Evolutionary conservation across 2,329 filamentous ascomycete genomes (phyloP), one percentile per base, ranked within the genome.

Genomic region (Alternaria alternata): DNA sequence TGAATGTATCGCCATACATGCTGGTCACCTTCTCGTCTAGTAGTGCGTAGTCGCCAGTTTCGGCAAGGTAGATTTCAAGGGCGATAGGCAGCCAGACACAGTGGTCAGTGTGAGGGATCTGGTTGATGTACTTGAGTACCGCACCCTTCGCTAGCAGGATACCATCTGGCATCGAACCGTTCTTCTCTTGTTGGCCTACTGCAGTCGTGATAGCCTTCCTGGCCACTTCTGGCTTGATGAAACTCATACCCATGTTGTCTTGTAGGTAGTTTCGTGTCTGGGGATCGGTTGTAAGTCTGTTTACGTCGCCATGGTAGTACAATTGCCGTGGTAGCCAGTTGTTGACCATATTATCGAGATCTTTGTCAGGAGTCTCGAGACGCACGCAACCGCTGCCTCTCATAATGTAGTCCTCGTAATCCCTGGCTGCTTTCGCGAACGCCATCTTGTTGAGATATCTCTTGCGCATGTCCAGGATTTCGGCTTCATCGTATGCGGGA

Each of bases 191-290:
- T 64, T 87, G 85, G 0, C 81, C 78, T 3, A 87, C 77, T 0
- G 85, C 81, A 2, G 73, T 84, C 41, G 85, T 48, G 57, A 87
- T 81, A 6, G 85, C 81, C 30, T 77, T 74, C 4, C 84, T 82
- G 20, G 84, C 78, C 1, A 85, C 81, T 4, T 78, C 71, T 0
- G 85, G 84, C 59, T 82, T 81, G 75, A 87, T 84, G 72, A 82
- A 87, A 49, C 81, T 82, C 85, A 87, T 87, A 57, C 85, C 85
- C 85, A 87, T 87, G 71, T 86, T 86, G 72, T 87, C 85, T 68
- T 87, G 85, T 3, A 87, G 73, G 65, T 86, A 87, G 67, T 87
- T 87, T 43, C 85, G 82, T 7, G 85, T 87, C 69, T 87, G 85
- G 20, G 85, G 85, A 68, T 87, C 85, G 0, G 85, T 87, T 0